These are phyloP conservation scores for Serpula lacrymans DNA, from an alignment of 768 basidiomycete species.

Conservation along the genomic window DNA sequence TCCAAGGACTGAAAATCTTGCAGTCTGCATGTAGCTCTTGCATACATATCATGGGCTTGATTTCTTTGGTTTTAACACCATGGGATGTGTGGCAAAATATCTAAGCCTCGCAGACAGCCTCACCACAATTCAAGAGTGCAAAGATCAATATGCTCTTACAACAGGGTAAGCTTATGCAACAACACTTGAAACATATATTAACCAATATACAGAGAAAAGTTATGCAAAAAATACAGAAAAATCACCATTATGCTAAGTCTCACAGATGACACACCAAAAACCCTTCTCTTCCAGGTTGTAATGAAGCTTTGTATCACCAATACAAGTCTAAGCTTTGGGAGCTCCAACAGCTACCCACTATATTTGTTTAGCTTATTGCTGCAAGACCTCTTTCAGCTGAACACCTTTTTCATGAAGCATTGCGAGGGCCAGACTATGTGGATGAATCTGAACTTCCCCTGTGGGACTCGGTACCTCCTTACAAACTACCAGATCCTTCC, in stretches of 20 bases:
- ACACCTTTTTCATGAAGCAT: slow-evolving; percentile 1
- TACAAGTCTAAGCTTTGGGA: too few species aligned
- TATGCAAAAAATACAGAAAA: background rate
- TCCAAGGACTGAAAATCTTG: too few species aligned
- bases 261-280: background rate
- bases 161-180: background rate
- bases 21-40: too few species aligned
- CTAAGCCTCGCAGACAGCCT: background rate
- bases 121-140: background rate
- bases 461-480: slow-evolving; percentile 3
- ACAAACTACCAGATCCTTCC: slow-evolving; percentile 1
- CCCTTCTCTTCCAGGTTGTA: too few species aligned
- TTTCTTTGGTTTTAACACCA: too few species aligned
- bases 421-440: background rate
- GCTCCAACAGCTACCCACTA: background rate
- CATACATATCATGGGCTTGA: too few species aligned
- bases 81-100: slow-evolving; percentile 2
- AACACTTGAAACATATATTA: slow-evolving; percentile 1
- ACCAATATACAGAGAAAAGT: slow-evolving; percentile 1
- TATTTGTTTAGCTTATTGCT: slow-evolving; percentile 1
- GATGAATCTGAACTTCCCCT: slow-evolving; percentile 1
- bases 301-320: too few species aligned
- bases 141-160: background rate
- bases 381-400: background rate
- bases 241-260: background rate